A percentile compares a stretch with the other conserved stretches of the same genome.
Conservation (phyloP, 768 basidiomycete genomes). For the Cytidiella melzeri region DNA sequence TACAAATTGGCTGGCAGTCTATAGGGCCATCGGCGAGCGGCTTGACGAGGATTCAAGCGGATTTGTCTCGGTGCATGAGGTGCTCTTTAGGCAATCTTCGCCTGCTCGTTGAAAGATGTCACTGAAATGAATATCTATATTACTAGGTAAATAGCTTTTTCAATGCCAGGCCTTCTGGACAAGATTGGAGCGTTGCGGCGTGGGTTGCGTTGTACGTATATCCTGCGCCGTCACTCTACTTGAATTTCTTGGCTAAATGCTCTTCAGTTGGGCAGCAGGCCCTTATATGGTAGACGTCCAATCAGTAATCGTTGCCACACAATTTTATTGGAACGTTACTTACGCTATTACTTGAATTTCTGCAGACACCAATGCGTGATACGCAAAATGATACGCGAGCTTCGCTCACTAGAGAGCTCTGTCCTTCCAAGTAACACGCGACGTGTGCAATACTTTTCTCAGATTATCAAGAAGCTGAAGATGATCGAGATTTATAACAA, state of each 20-base stretch:
- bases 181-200: slow-evolving; percentile 18
- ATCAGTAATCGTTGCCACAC: slow-evolving; percentile 9
- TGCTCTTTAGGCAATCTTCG: not conserved
- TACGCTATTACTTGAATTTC: not conserved
- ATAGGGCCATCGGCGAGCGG: slow-evolving; percentile 9
- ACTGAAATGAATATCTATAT: not conserved
- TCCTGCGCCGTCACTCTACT: not conserved
- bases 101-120: not conserved
- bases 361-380: slow-evolving; percentile 8
- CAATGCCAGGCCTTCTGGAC: slow-evolving; percentile 13
- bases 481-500: slow-evolving; percentile 4
- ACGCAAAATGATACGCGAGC: not conserved
- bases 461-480: slow-evolving; percentile 5
- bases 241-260: too few relatives aligned
- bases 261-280: slow-evolving; percentile 23
- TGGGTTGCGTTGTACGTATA: slow-evolving; percentile 20
- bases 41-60: slow-evolving; percentile 12
- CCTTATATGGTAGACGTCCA: slow-evolving; percentile 23
- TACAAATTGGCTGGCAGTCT: not conserved
- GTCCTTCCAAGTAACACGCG: slow-evolving; percentile 3
- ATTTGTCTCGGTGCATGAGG: slow-evolving; percentile 11
- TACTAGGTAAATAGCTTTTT: slow-evolving; percentile 11
- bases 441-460: slow-evolving; percentile 9
- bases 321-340: not conserved
- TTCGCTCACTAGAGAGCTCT: not conserved